Evolutionary conservation across 495 filamentous ascomycete species (phyloP).

Genomic region (Penicillium mononematosum): DNA sequence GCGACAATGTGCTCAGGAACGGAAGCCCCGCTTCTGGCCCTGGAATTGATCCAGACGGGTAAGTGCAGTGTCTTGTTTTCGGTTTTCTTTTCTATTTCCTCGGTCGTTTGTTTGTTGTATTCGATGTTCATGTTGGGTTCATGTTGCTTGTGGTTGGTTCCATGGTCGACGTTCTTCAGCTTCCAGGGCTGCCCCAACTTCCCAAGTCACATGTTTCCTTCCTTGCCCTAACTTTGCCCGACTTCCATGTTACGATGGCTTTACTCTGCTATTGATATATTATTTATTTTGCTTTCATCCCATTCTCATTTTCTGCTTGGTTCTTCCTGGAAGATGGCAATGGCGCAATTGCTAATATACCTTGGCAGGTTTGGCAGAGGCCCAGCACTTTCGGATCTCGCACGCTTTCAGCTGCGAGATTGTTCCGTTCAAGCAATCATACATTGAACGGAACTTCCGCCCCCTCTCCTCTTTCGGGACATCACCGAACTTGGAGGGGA

Average conservation of each 20-base stretch:
- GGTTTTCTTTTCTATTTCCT: background rate
- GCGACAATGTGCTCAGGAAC: slow-evolving; percentile 84
- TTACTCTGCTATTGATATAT: background rate
- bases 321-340: background rate
- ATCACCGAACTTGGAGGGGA: slow-evolving; percentile 57
- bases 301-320: background rate
- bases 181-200: background rate
- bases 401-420: slow-evolving; percentile 82
- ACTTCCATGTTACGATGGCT: background rate
- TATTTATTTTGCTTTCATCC: background rate
- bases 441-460: slow-evolving; percentile 73
- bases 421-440: slow-evolving; percentile 73
- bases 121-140: background rate
- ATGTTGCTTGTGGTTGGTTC: background rate
- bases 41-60: slow-evolving; percentile 53
- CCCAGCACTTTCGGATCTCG: slow-evolving; percentile 32
- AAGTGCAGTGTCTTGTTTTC: slow-evolving; percentile 18
- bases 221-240: slow-evolving; percentile 2
- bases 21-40: slow-evolving; percentile 70
- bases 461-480: slow-evolving; percentile 67
- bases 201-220: background rate
- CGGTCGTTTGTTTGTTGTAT: background rate
- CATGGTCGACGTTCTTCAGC: background rate
- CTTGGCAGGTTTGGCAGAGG: slow-evolving; percentile 14
- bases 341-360: slow-evolving; percentile 16